Evolutionary conservation across 2,329 filamentous ascomycete genomes (phyloP), one percentile per base, ranked within the genome.

Genomic region (Neofusicoccum sp.): DNA sequence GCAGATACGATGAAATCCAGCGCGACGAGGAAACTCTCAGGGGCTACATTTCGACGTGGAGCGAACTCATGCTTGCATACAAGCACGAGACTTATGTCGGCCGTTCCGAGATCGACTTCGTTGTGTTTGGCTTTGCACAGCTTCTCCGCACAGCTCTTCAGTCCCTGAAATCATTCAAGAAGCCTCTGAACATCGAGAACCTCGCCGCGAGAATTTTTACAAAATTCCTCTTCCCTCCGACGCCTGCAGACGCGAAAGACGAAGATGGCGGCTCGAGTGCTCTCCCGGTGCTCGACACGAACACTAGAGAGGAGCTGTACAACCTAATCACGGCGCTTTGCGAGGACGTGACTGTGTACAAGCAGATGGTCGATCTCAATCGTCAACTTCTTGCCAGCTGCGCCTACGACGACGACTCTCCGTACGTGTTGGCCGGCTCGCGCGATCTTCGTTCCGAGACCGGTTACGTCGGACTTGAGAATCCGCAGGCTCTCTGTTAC

Each of bases 401-500:
- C 5, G 6, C 22, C 31, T 28, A 49, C 6, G 37, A 22, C 7
- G 79, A 81, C 56, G 80, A 84, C 6, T 89, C 89, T 3, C 79
- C 62, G 4, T 67, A 71, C 22, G 65, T 70, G 79, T 4, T 91
- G 65, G 90, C 94, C 56, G 83, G 88, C 37, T 77, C 77, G 43
- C 88, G 85, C 70, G 85, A 87, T 14, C 84, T 96, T n/a, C 87
- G 92, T 66, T 87, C 91, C 1, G 78, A 85, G 1, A 90, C 90
- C 66, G 93, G 92, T 22, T 96, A 96, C 73, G 87, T 90, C n/a
- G 95, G 95, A 1, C 78, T 99, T n/a, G 85, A 85, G 63, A 99
- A 99, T 71, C 84, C 97, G 14, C 95, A 92, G 8, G 97, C 97
- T 73, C 98, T 96, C 0, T 99, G 95, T 77, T 99, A 99, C 74